Conservation (phyloP, 805 yeast species). For the Vanderwaltozyma tropicalis region DNA sequence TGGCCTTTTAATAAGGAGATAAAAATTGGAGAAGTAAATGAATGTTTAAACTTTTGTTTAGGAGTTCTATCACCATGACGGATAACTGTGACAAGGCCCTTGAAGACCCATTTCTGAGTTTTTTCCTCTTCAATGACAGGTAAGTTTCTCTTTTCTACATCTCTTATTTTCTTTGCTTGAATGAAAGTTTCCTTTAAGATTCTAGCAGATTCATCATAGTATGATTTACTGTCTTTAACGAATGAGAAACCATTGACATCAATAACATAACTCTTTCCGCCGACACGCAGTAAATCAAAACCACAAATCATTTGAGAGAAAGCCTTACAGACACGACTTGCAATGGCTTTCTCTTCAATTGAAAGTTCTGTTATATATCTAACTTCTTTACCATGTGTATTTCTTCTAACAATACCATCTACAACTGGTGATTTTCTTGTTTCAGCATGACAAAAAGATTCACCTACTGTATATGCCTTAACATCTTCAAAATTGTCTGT, state of each 20-base stretch:
- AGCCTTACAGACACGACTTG: slow-evolving; percentile 57
- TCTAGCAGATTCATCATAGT: slow-evolving; percentile 74
- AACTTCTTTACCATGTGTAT: slow-evolving; percentile 94
- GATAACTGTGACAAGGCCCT: slow-evolving; percentile 82
- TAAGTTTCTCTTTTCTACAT: slow-evolving; percentile 29
- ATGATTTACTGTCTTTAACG: slow-evolving; percentile 81
- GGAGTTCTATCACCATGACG: slow-evolving; percentile 99
- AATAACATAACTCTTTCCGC: slow-evolving; percentile 82
- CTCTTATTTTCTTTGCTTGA: slow-evolving; percentile 45
- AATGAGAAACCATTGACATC: slow-evolving; percentile 98
- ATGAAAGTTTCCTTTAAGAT: slow-evolving; percentile 68
- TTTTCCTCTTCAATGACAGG: slow-evolving; percentile 32
- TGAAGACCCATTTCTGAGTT: slow-evolving; percentile 88
- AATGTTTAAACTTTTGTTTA: slow-evolving; percentile 92
- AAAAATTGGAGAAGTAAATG: slow-evolving; percentile 80
- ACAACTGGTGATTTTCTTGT: slow-evolving; percentile 97
- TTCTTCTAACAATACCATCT: slow-evolving; percentile 96
- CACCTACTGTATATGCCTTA: slow-evolving; percentile 95
- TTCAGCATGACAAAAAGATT: slow-evolving; percentile 88
- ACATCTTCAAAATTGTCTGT: slow-evolving; percentile 98
- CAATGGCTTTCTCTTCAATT: slow-evolving; percentile 69
- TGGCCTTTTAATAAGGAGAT: slow-evolving; percentile 85
- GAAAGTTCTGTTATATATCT: slow-evolving; percentile 77
- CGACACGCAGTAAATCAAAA: slow-evolving; percentile 82
- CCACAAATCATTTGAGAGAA: slow-evolving; percentile 96